Percentiles rank a stretch among this genome's conserved stretches.
Conservation (phyloP, 768 basidiomycete species). For the Tulasnella sp. region DNA sequence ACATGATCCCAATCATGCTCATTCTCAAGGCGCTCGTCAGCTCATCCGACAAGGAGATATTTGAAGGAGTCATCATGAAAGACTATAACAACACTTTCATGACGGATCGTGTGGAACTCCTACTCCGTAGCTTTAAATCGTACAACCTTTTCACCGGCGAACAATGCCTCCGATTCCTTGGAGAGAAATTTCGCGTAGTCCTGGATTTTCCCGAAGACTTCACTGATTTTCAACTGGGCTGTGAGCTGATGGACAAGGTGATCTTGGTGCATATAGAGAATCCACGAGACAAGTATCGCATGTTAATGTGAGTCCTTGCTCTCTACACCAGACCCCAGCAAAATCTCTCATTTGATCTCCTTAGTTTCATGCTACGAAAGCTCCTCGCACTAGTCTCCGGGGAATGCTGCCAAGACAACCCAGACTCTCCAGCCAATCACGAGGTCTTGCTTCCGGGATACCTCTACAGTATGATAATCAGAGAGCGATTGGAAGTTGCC, state of each 20-base stretch:
- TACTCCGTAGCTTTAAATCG: slow-evolving; percentile 90
- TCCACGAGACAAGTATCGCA: slow-evolving; percentile 85
- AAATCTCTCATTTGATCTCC: background rate
- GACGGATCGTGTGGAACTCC: slow-evolving; percentile 89
- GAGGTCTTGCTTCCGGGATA: slow-evolving; percentile 90
- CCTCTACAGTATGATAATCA: slow-evolving; percentile 94
- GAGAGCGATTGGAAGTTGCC: slow-evolving; percentile 89
- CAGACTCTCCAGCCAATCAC: slow-evolving; percentile 97
- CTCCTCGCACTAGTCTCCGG: slow-evolving; percentile 84
- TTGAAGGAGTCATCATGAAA: slow-evolving; percentile 91
- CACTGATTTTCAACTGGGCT: slow-evolving; percentile 71
- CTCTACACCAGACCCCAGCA: background rate
- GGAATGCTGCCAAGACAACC: slow-evolving; percentile 86
- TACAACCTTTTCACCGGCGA: slow-evolving; percentile 79
- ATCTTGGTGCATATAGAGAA: slow-evolving; percentile 81
- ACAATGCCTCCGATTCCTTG: slow-evolving; percentile 89
- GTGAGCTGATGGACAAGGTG: slow-evolving; percentile 72
- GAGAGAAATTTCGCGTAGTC: slow-evolving; percentile 92
- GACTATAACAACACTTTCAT: slow-evolving; percentile 96
- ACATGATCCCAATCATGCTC: slow-evolving; percentile 94
- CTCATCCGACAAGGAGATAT: slow-evolving; percentile 91
- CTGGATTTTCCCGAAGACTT: slow-evolving; percentile 87
- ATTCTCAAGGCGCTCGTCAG: slow-evolving; percentile 86
- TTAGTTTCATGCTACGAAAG: slow-evolving; percentile 94
- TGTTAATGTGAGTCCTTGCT: slow-evolving; percentile 64